Base-by-base conservation (phyloP, 805 yeast species). In the Ogataea populi-albae region DNA sequence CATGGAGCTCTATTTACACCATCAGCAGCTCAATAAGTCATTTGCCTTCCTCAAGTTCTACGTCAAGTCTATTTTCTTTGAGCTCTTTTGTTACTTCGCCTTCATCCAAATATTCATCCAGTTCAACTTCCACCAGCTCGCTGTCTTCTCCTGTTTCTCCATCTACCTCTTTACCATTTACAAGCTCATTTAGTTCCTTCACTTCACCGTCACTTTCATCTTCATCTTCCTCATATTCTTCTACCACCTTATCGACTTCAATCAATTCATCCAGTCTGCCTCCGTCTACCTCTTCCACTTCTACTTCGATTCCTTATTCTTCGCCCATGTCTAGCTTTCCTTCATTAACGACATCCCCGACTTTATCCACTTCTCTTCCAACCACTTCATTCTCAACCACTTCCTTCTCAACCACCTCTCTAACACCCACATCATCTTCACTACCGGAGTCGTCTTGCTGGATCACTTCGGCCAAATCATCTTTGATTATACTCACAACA, bases 261-360 rank as follows among this genome's bases (percentile, higher is more conserved):
- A 21, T 17, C 9, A 5, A 19, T 18, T 28, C 10, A n/a, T 26
- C 19, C 23, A 24, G 4, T 34, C 22, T 24, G 17, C 21, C 16
- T 35, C n/a, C n/a, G 41, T 32, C 48, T 23, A 4, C 35, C 3
- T 23, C 49, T 8, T 17, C 37, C 27, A 30, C 39, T 8, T 22
- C 36, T 1, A 21, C 43, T 7, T 21, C 35, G 1, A 7, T 34
- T 10, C 23, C 41, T 14, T 22, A 32, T 7, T 28, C 35, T 3
- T 31, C 41, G 2, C 22, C 28, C n/a, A 12, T 15, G 2, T 30
- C 38, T 6, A 20, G 31, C 16, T 31, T 29, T 2, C n/a, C n/a
- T n/a, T n/a, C n/a, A n/a, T n/a, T n/a, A n/a, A 27, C 21, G 17
- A 16, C 30, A 8, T 6, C 21, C 30, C 19, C 19, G 2, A 4